Evolutionary conservation across 1,139 yeast genomes (phyloP), one percentile per base, ranked within the genome.

Genomic region (Sugiyamaella castrensis): DNA sequence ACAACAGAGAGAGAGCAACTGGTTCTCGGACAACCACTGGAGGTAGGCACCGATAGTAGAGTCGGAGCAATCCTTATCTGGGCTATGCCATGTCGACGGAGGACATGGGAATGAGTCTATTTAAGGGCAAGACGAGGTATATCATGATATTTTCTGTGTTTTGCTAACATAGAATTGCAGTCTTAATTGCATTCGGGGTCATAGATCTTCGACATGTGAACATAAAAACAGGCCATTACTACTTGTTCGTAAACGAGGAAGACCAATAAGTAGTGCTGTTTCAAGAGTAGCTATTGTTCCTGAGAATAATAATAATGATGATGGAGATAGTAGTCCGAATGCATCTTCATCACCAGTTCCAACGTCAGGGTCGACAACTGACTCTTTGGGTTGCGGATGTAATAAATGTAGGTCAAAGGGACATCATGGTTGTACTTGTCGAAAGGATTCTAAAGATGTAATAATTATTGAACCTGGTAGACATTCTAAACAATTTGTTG

Each of bases 241-340:
- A 16, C 88, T 87, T 59, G 96, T 91, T n/a, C 74, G 96, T 37
- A 79, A 87, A 32, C 78, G 95, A 52, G 98, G 98, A 0, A 71
- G 98, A 44, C 97, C 96, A 2, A 56, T 53, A 31, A 51, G 52
- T 12, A 54, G 53, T 39, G 61, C 55, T 5, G 30, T 35, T 13
- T 54, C 57, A 32, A 50, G 66, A 34, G 54, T 62, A 19, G 66
- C 66, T 7, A 61, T 63, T 6, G 51, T 62, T 37, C 66, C 67
- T 2, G 57, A 60, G 29, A 12, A 28, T 11, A 16, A 40, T 30
- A 27, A 26, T 33, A 31, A 32, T 10, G 9, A 15, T 13, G 36
- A 5, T 12, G 30, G 33, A 16, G 34, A 13, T 12, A 10, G 15
- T 6, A 9, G 37, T 11, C 19, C n/a, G 16, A 33, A 19, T 33